Evolutionary conservation across 805 yeast species (phyloP), one percentile per base, ranked within the genome.

Genomic region (Jamesozyma rosinii): DNA sequence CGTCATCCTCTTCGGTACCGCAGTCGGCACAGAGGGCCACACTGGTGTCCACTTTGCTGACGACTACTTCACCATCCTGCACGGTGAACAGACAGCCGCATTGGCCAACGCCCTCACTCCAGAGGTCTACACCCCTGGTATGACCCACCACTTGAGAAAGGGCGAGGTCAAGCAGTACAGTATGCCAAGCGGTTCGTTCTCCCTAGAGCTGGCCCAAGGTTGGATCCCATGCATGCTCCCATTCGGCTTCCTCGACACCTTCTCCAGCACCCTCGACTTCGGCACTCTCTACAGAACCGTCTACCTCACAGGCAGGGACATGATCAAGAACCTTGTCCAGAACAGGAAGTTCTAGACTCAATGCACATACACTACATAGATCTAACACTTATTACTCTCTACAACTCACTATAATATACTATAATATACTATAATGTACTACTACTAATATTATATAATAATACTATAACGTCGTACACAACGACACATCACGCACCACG

Each of bases 141-240:
- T 83, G 57, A 79, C 77, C 49, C 94, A 92, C 63, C 90, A 82
- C 60, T 71, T 90, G 61, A 62, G 56, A 34, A 82, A 76, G 60
- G 96, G 96, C 30, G 50, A 61, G 36, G 75, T 77, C 53, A 87
- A 85, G 66, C 98, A 92, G 66, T 92, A 92, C 64, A 53, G 78
- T 22, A 86, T 92, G 95, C 82, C 85, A 1, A 63, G 75, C 26
- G 95, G 83, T 31, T 72, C 84, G 0, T 92, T 80, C 65, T 96
- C 98, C 10, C 69, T 92, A 51, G 98, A 92, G 63, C 73, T 90
- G 57, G 98, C 98, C 6, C 97, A 90, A 69, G 98, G 98, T 47
- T 92, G 95, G 95, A 86, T 92, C 51, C 97, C 98, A 30, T 81
- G 90, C 35, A 92, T 92, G 98, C 72, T 92, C 47, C 97, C 97